phyloP scores from a whole-genome alignment of 1,284 basidiomycete species.

The Melanopsichium pennsylvanicum region DNA sequence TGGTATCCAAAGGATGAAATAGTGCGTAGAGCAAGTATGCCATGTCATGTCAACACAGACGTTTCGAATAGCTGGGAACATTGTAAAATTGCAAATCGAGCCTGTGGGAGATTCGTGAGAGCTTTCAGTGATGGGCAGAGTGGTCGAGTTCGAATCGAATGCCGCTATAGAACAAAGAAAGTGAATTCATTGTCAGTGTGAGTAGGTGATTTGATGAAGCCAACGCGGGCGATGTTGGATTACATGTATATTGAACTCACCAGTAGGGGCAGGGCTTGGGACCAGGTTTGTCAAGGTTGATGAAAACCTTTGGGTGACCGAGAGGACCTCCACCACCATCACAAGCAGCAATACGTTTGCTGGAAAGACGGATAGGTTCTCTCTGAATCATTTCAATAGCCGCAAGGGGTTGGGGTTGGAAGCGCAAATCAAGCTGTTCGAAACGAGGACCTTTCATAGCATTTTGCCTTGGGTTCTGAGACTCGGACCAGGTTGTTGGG shows the following conservation, averaged over 20 bases:
- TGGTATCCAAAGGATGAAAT: too few relatives aligned
- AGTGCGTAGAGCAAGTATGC: too few relatives aligned
- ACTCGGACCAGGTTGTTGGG: conserved; percentile 54
- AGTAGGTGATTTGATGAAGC: too few relatives aligned
- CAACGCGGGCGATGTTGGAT: too few relatives aligned
- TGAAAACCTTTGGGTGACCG: conserved; percentile 94
- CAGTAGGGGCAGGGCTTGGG: conserved; percentile 62
- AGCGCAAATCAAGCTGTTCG: conserved; percentile 84
- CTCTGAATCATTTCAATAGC: conserved; percentile 88
- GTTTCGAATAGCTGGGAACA: too few relatives aligned
- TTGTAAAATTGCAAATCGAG: too few relatives aligned
- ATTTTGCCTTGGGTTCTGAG: conserved; percentile 70
- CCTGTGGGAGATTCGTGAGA: too few relatives aligned
- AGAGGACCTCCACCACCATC: conserved; percentile 89
- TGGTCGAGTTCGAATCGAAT: conserved; percentile 54
- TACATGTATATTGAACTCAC: too few relatives aligned
- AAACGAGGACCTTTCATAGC: conserved; percentile 77
- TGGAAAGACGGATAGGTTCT: conserved; percentile 82
- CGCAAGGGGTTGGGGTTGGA: conserved; percentile 88
- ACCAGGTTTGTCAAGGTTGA: conserved; percentile 76
- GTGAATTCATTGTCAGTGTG: not conserved
- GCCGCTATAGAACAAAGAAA: conserved; percentile 21
- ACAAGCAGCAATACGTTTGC: conserved; percentile 84
- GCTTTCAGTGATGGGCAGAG: conserved; percentile 37
- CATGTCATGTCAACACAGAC: too few relatives aligned